Base-by-base conservation (phyloP, 805 yeast genomes). In the Wickerhamomyces queroliae region DNA sequence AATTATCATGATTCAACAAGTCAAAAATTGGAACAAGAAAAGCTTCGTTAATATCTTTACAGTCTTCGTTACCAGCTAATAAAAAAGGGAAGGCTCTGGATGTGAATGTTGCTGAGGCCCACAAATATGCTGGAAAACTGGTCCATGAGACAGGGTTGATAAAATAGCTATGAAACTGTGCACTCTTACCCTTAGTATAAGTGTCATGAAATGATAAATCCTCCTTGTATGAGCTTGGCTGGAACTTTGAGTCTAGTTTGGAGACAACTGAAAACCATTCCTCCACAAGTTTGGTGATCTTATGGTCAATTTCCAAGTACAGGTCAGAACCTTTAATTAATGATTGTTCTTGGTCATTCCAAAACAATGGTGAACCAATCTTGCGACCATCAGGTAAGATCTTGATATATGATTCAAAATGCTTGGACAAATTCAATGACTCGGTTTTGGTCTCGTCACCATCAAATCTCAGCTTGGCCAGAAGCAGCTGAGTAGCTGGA, bases 81-180 rank as follows among this genome's bases (percentile, higher is more conserved):
- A 85, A 59, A 36, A 75, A 71, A 1, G 96, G 96, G 55, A 90
- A 90, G 0, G 93, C 83, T 46, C 97, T 70, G 2, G 95, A 80
- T 10, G 79, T 71, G 46, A 85, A 70, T 12, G 86, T 82, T 34
- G 75, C 66, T 31, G 73, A 63, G 0, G 95, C 78, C 96, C 96
- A 90, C 5, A 83, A 53, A 55, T 80, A 89, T 6, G 78, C 79
- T 1, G 77, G 66, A 49, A 84, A 83, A 41, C 78, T 67, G 1
- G 78, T 70, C 90, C 90, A 83, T 33, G 72, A 67, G 5, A 31
- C 37, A 12, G 53, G 54, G 19, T 45, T 43, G 31, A 61, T 61
- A 30, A 49, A 40, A 30, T 61, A 52, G 2, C 45, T 42, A 5
- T 52, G 50, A 29, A 52, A 49, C 8, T 56, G 54, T 15, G 48